Evolutionary conservation across 345 rosid genomes (phyloP), one percentile per base, ranked within the genome.

Genomic region (Xanthoceras sorbifolium): DNA sequence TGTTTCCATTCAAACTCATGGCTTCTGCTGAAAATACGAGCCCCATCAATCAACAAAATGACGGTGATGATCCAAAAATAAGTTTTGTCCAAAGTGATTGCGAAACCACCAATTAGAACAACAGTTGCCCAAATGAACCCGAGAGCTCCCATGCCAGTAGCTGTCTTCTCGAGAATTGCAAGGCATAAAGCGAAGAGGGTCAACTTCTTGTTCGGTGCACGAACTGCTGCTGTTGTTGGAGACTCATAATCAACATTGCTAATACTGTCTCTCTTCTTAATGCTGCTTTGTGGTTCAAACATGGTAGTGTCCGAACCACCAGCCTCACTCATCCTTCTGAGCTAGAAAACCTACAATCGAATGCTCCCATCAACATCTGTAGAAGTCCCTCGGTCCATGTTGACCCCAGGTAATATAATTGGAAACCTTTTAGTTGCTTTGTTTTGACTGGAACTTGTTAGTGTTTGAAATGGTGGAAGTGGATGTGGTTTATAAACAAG

Each of bases 61-160:
- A 90, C 42, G 50, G 98, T 94, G 74, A 94, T 81, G 74, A 89
- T 85, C 98, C 97, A 92, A 67, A 94, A 94, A 78, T 94, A 97
- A 5, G 93, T 86, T 44, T 79, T 83, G 32, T 94, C 96, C 57
- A 94, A 84, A 22, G 93, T 87, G 80, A 92, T 91, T 9, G 98
- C 98, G 68, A 94, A 92, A 9, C 98, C 98, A 0, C 97, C 98
- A 0, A 94, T 87, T 4, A 92, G 97, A 75, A 94, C 97, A 44
- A 94, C 97, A 1, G 98, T 94, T 22, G 96, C 98, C 98, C 98
- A 92, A 75, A 92, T 91, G 70, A 94, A 94, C 6, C 98, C 96
- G 0, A 94, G 89, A 1, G 98, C 86, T 69, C 97, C 98, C 0
- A 94, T 80, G 15, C 92, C 87, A 5, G 96, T 92, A 3, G 98